Evolutionary conservation across 306 rosid genomes (phyloP), one percentile per base, ranked within the genome.

Genomic region (Castanea crenata): DNA sequence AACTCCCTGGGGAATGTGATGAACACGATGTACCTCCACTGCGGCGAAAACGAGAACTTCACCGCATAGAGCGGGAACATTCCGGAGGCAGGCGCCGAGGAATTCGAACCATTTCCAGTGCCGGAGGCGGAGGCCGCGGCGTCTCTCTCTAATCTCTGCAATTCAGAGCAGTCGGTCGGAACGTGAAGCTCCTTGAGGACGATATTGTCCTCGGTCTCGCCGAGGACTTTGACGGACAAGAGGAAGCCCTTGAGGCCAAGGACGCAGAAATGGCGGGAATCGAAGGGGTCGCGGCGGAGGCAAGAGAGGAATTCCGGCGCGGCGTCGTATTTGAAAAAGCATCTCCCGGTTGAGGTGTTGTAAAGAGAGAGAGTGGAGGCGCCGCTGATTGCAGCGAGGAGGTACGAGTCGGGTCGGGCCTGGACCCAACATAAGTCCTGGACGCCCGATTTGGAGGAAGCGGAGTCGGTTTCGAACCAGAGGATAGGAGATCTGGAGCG

Each of bases 361-460:
- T 84, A 93, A 16, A 96, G 88, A 3, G 94, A 90, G 68, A 96
- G 88, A 2, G 89, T 64, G 34, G 98, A 96, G 27, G 92, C 81
- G 0, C 99, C 99, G 52, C 80, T 86, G 44, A 96, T 87, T 0
- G 92, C 92, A 3, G 97, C 98, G 11, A 96, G 86, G 23, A 91
- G 84, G 74, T 67, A 88, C 0, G 84, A 76, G 18, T 92, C 99
- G 18, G 91, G 89, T 7, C 91, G 87, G 6, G 94, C 85, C 72
- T 84, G 96, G 79, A 92, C 88, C 99, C 99, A 96, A n/a, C 97
- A 93, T 35, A 96, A 87, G 79, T 96, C 99, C 84, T 96, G 98
- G 54, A 96, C 64, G 11, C 91, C 97, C 8, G 55, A 75, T 55
- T 86, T 82, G 68, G 87, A 52, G 16, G 54, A 49, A 12, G 73